Evolutionary conservation across 2,329 filamentous ascomycete genomes (phyloP), one percentile per base, ranked within the genome.

Genomic region (Penicillium crustosum): DNA sequence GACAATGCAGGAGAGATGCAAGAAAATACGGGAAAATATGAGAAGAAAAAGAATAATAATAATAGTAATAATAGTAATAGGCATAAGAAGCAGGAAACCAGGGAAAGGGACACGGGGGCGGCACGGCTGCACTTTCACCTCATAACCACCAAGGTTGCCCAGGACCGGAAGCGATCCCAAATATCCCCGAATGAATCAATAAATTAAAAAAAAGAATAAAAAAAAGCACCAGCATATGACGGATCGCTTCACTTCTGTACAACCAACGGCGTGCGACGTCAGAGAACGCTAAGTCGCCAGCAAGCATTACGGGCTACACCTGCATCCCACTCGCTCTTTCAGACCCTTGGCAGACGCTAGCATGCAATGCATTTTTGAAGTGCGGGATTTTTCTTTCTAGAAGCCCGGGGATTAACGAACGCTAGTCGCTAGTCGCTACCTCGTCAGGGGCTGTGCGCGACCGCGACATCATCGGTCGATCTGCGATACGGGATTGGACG

Each of bases 371-470:
- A 41, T 43, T 54, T 35, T 38, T 3, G 35, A 45, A 29, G 35
- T 65, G 63, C 63, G 63, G 63, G 57, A 65, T 65, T 65, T 65
- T 58, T 49, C 44, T 53, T 64, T 61, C 56, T 55, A 59, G 58
- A 64, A 63, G 39, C 19, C 51, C 19, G 43, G 56, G 59, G 50
- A 61, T 38, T 38, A 56, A 50, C 47, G 51, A 62, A 60, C 15
- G 33, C 47, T 44, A 54, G 42, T 48, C 17, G 19, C 19, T 38
- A 39, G 47, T 25, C 17, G 23, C 29, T 42, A 43, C 15, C 27
- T 51, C 31, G 19, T 13, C 42, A 55, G 60, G 54, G 60, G 58
- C 60, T 61, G 60, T 61, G 60, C 53, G 53, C 45, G 27, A 38
- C 31, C 36, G 53, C 48, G 45, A 55, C 44, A 54, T 52, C 57